A percentile compares a stretch with the other conserved stretches of the same genome.
phyloP scores from a whole-genome alignment of 2,329 filamentous ascomycete species.

The Colletotrichum sp. region DNA sequence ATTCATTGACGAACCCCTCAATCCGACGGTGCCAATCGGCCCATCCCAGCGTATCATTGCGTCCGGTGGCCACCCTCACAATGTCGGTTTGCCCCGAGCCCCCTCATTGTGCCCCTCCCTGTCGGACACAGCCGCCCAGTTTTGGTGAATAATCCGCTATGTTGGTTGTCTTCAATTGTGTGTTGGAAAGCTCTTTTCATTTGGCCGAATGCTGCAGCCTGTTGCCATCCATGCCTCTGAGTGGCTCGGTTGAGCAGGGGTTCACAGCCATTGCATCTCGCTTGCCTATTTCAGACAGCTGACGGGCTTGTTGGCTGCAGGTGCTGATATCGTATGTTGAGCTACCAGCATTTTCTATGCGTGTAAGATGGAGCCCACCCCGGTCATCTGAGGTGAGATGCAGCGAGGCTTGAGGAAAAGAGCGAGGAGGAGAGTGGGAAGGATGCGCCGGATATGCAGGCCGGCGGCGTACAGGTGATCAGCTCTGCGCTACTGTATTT shows the following conservation, averaged over 20 bases:
- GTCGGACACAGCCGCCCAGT: neutral
- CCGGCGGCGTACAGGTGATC: neutral
- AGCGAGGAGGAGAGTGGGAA: neutral
- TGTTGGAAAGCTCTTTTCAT: neutral
- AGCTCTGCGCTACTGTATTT: neutral
- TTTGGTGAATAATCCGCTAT: neutral
- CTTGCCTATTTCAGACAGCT: neutral
- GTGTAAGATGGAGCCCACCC: slow-evolving; percentile 1
- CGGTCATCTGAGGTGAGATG: neutral
- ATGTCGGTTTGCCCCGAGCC: neutral
- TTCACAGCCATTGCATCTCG: neutral
- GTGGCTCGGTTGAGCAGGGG: neutral
- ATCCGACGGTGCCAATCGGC: neutral
- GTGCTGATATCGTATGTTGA: neutral
- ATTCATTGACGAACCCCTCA: neutral
- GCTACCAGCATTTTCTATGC: neutral
- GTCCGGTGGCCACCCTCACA: neutral
- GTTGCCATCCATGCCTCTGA: neutral
- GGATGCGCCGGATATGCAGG: neutral
- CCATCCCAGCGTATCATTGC: neutral
- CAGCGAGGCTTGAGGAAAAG: neutral
- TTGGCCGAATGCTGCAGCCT: neutral
- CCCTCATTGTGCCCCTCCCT: neutral
- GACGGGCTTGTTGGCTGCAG: neutral
- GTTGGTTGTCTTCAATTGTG: neutral